Evolutionary conservation across 169 alveolate genomes (phyloP).

Genomic region (Plasmodium malariae): DNA sequence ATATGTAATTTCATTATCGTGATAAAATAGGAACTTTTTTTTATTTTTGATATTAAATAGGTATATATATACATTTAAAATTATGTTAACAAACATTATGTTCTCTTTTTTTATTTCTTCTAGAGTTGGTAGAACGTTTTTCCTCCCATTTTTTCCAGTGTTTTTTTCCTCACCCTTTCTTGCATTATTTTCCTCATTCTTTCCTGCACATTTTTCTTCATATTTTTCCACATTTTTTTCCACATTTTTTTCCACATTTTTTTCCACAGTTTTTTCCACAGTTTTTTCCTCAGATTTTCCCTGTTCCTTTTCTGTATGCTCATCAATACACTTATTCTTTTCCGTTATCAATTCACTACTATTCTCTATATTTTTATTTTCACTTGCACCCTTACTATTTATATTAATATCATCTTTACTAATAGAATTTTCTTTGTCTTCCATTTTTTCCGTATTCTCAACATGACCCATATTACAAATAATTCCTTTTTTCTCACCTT

Average conservation of each 20-base stretch:
- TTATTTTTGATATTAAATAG: conserved; percentile 33
- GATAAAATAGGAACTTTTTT: conserved; percentile 28
- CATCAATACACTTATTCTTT: background rate
- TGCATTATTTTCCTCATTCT: background rate
- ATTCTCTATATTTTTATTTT: background rate
- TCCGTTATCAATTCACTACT: background rate
- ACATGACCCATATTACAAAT: background rate
- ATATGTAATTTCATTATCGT: conserved; percentile 47
- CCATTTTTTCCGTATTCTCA: background rate
- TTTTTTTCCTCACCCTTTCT: background rate
- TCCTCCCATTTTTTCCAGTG: background rate
- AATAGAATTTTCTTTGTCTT: background rate
- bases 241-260: background rate
- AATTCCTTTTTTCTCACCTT: background rate
- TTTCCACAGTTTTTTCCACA: background rate
- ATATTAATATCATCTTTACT: conserved; percentile 3
- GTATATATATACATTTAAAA: conserved; percentile 48
- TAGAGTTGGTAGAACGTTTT: background rate
- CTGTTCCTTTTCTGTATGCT: too few relatives aligned
- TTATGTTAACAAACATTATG: conserved; percentile 48
- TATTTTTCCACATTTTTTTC: background rate
- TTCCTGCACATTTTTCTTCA: background rate
- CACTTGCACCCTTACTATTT: background rate
- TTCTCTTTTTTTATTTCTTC: conserved; percentile 37
- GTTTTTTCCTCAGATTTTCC: background rate